Evolutionary conservation across 192 early-diverging fungal genomes (phyloP), one percentile per base, ranked within the genome.

Genomic region (Phycomyces blakesleeanus): DNA sequence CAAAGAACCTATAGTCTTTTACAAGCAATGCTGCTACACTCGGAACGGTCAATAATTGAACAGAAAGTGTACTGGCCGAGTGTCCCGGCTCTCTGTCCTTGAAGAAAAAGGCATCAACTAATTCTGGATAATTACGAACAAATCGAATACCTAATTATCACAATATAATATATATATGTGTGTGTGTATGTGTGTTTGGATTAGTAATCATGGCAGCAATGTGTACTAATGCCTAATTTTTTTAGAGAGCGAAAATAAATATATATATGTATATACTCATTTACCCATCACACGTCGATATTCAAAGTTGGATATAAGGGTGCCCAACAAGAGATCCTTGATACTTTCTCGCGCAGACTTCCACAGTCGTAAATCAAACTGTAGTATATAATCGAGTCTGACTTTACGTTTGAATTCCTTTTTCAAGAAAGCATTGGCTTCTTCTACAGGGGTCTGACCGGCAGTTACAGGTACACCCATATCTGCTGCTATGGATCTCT

Each of bases 31-130:
- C 81, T 7, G 93, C 90, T 51, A 97, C 85, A 5, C 91, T 92
- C 0, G 94, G 93, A 0, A 94, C 90, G 4, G 97, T 96, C 71
- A 96, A 93, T 18, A 97, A 71, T 75, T 98, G 96, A 18, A 98
- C 92, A 0, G 94, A 93, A 41, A 96, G 87, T 16, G 89, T 84
- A 24, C 94, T 86, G 61, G 97, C 86, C 5, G 93, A 94, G 51
- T 92, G 85, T 61, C 94, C 93, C 4, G 88, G 87, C 26, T 93
- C 93, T 22, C 93, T 87, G 76, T 98, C 94, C 63, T 87, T 83
- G 12, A 89, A 79, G 24, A 96, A 81, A 78, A 91, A 96, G 10
- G 87, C 84, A 22, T 85, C 80, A 6, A 87, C 85, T 21, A 95
- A 78, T 20, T 84, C 82, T 18, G 90, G 85, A 63, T 96, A 98